Evolutionary conservation across 192 early-diverging fungal species (phyloP).

Genomic region (Podochytrium sp.): DNA sequence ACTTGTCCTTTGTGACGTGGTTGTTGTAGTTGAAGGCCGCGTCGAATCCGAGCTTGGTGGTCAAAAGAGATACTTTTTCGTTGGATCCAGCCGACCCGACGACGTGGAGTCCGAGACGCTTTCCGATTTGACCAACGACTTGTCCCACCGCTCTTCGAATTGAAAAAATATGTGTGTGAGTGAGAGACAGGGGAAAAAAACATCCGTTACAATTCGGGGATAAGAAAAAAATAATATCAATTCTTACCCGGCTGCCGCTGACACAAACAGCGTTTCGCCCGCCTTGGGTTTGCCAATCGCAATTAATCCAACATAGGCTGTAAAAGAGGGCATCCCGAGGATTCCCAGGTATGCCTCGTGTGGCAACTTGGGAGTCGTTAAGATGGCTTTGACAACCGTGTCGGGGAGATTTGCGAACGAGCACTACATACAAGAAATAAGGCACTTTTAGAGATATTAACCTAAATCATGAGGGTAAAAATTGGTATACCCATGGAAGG

Average conservation of each 20-base stretch:
- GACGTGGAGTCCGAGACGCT: constrained; percentile 72
- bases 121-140: constrained; percentile 83
- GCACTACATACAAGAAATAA: too few species aligned
- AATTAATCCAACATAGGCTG: constrained; percentile 72
- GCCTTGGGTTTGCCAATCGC: constrained; percentile 71
- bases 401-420: constrained; percentile 55
- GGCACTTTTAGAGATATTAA: too few species aligned
- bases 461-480: background rate
- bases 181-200: background rate
- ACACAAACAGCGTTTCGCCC: constrained; percentile 86
- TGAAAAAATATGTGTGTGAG: background rate
- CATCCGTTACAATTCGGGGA: too few species aligned
- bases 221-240: too few species aligned
- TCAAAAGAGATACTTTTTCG: constrained; percentile 79
- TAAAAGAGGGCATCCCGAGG: constrained; percentile 82
- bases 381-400: constrained; percentile 20
- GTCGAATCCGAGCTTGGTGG: constrained; percentile 72
- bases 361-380: constrained; percentile 53
- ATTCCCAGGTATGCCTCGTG: constrained; percentile 64
- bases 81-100: constrained; percentile 84
- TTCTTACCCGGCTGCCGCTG: constrained; percentile 68
- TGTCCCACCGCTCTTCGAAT: constrained; percentile 57
- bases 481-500: constrained; percentile 54
- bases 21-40: constrained; percentile 95
- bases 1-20: constrained; percentile 46